Evolutionary conservation across 192 early-diverging fungal species (phyloP), one percentile per base, ranked within the genome.

Genomic region (Coemansia sp.): DNA sequence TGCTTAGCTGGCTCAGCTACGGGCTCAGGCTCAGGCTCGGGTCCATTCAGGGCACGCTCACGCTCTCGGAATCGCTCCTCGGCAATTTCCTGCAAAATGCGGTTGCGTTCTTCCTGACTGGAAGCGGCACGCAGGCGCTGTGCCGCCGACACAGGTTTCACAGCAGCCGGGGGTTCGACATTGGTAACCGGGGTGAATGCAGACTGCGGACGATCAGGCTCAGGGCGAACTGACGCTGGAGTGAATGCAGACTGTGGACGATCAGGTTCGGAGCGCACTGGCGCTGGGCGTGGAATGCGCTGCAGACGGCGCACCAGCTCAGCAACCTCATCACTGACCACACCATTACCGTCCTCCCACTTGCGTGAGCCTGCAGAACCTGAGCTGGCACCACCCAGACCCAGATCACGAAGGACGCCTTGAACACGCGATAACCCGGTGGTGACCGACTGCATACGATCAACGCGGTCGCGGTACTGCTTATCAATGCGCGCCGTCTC

Each of bases 31-130:
- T 53, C 49, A 1, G 64, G 64, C 11, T 77, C 77, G 2, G 69
- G 65, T 0, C 75, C 47, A 10, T 73, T 73, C 22, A 81, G 45
- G 0, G 72, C 73, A 4, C 62, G 68, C 51, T 75, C 68, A 31
- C 78, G 78, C 31, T 81, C 78, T 49, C 73, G 72, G 60, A 81
- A 75, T 6, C 73, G 64, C 51, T 81, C 73, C 49, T 75, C 73
- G 21, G 78, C 78, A 7, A 81, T 71, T 8, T 81, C 78, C 53
- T 72, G 59, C 51, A 81, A 55, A 57, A 81, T 61, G 38, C 63
- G 62, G 39, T 81, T 67, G 2, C 78, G 72, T 25, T 81, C 78
- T 31, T 81, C 69, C 39, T 66, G 74, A 12, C 45, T 66, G 0
- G 56, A 59, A 3, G 78, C 78, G 12, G 45, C 47, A 0, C 69